Percentiles rank a stretch among this genome's conserved stretches.
These are phyloP conservation scores for Monosporascus sp. DNA, from an alignment of 2,329 filamentous ascomycete species.

Conservation along the genomic window DNA sequence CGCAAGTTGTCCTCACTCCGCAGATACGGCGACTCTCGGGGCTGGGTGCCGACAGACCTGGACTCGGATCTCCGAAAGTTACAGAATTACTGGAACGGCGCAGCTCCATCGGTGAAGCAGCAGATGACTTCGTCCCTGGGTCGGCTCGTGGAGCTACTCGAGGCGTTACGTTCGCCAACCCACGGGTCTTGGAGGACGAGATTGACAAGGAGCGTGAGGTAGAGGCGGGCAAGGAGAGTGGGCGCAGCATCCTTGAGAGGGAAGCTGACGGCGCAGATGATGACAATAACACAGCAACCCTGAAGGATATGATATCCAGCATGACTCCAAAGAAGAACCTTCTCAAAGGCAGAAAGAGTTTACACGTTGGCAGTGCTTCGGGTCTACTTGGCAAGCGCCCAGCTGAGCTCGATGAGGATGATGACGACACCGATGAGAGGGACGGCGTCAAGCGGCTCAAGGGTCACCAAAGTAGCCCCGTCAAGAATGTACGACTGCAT, in stretches of 20 bases:
- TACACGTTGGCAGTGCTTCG: constrained; percentile 68
- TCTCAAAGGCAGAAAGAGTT: constrained; percentile 65
- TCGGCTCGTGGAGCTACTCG: constrained; percentile 30
- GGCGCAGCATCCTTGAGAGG: constrained; percentile 49
- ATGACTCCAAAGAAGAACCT: constrained; percentile 70
- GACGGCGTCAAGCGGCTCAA: constrained; percentile 65
- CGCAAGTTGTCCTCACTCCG: constrained; percentile 59
- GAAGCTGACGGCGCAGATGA: constrained; percentile 48
- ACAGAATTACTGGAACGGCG: constrained; percentile 66
- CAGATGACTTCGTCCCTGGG: constrained; percentile 54
- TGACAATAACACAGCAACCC: constrained; percentile 58
- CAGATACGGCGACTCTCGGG: constrained; percentile 58
- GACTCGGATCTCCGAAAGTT: constrained; percentile 71
- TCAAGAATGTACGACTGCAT: constrained; percentile 68
- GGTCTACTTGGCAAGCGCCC: constrained; percentile 72
- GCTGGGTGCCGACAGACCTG: constrained; percentile 62
- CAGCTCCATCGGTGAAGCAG: constrained; percentile 64
- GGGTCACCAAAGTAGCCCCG: constrained; percentile 67
- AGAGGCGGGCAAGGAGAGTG: constrained; percentile 57
- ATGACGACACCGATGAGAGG: constrained; percentile 54
- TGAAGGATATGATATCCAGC: constrained; percentile 73
- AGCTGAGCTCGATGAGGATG: constrained; percentile 60
- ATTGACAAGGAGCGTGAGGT: constrained; percentile 56
- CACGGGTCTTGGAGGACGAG: constrained; percentile 56
- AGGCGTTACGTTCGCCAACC: constrained; percentile 61